phyloP scores from a whole-genome alignment of 139 green algal genomes.

The Spirogloea muscicola region DNA sequence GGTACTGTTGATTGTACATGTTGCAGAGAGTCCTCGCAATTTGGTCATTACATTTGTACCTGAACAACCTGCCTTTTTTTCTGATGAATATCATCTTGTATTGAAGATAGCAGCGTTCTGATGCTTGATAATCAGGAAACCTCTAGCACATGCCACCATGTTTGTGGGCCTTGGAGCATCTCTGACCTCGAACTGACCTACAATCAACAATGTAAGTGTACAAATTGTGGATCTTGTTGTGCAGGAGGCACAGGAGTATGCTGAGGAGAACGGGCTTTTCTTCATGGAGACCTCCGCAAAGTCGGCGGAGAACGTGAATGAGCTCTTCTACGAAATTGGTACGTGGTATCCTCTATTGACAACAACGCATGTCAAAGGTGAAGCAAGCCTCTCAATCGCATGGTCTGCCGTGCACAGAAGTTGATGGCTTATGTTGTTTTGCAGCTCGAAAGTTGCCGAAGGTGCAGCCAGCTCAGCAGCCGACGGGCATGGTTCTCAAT shows the following conservation, averaged over 20 bases:
- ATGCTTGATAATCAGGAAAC: no score
- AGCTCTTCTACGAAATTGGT: background rate
- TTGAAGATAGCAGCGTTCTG: no score
- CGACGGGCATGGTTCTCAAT: background rate
- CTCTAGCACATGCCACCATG: background rate
- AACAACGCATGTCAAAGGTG: background rate
- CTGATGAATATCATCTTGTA: background rate
- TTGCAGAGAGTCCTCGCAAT: background rate
- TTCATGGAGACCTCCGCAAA: constrained; percentile 68
- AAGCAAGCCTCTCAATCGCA: background rate
- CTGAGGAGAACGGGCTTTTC: constrained; percentile 56
- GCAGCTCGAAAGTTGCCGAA: constrained; percentile 17
- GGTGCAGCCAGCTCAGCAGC: background rate
- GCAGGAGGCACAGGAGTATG: constrained; percentile 60
- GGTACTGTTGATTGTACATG: background rate
- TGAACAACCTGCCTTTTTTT: background rate
- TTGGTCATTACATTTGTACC: background rate
- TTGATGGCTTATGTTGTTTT: no score
- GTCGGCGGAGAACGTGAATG: constrained; percentile 36
- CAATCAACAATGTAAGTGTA: no score
- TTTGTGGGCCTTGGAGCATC: no score
- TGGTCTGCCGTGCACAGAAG: background rate
- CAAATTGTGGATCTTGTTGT: no score
- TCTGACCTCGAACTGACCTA: no score
- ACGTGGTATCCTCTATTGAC: background rate